Conservation (phyloP, 78 protist species). For the Dictyostelium firmibasis region DNA sequence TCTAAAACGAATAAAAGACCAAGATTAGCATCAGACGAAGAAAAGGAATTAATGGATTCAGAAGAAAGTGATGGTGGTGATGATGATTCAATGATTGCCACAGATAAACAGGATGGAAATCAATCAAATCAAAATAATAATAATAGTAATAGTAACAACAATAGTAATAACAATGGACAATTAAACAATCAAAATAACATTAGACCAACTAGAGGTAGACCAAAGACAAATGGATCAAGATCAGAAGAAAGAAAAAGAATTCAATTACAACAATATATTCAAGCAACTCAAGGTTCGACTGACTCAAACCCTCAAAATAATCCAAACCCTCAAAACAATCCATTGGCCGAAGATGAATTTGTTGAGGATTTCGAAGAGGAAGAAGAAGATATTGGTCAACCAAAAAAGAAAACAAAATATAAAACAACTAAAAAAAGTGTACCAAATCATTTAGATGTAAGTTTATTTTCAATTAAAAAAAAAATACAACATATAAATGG, state of each 20-base stretch:
- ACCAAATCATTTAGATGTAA: conserved; percentile 22
- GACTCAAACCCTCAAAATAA: neutral
- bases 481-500: neutral
- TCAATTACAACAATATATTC: conserved; percentile 19
- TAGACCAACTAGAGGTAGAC: neutral
- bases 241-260: conserved; percentile 3
- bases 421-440: neutral
- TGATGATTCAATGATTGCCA: neutral
- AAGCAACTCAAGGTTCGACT: neutral
- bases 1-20: neutral
- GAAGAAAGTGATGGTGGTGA: neutral
- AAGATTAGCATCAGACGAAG: neutral
- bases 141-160: neutral
- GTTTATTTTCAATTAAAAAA: neutral
- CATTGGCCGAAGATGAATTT: neutral
- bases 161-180: neutral
- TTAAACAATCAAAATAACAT: neutral
- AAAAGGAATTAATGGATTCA: neutral
- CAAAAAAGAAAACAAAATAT: conserved; percentile 6
- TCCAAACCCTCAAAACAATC: neutral
- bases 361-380: conserved; percentile 1
- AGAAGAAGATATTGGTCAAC: neutral
- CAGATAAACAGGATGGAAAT: neutral
- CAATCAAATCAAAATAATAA: neutral
- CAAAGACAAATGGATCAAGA: conserved; percentile 5